These are phyloP conservation scores for Schwanniomyces vanrijiae DNA, from an alignment of 805 yeast genomes.

Conservation along the genomic window DNA sequence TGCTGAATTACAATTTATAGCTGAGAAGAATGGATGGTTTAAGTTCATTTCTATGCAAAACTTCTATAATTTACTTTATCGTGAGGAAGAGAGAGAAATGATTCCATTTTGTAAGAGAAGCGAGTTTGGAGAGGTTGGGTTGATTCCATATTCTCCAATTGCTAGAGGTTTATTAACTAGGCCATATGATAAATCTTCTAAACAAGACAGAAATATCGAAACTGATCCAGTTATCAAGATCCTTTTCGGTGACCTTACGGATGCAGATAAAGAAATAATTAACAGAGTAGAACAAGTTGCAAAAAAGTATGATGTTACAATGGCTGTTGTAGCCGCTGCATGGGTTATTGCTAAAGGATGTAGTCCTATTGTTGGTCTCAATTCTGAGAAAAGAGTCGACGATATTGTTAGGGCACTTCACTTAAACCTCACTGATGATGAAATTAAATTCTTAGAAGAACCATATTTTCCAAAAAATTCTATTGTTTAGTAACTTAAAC, in stretches of 20 bases:
- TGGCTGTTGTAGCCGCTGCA: slow-evolving; percentile 35
- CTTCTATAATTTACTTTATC: slow-evolving; percentile 51
- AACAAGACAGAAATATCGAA: slow-evolving; percentile 7
- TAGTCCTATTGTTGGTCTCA: slow-evolving; percentile 19
- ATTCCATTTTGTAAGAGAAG: slow-evolving; percentile 48
- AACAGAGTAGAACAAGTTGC: slow-evolving; percentile 57
- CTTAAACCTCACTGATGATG: slow-evolving; percentile 27
- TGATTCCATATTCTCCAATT: slow-evolving; percentile 63
- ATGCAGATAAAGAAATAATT: slow-evolving; percentile 15
- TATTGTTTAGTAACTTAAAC: not conserved
- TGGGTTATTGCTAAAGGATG: slow-evolving; percentile 22
- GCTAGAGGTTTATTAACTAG: slow-evolving; percentile 57
- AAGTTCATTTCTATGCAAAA: slow-evolving; percentile 63
- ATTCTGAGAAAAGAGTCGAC: slow-evolving; percentile 17
- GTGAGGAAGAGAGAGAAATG: slow-evolving; percentile 70
- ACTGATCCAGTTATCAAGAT: slow-evolving; percentile 10
- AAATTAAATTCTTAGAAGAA: slow-evolving; percentile 35
- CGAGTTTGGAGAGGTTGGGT: slow-evolving; percentile 47
- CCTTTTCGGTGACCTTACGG: slow-evolving; percentile 12
- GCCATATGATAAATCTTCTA: slow-evolving; percentile 29
- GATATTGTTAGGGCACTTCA: slow-evolving; percentile 10
- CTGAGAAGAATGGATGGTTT: slow-evolving; percentile 56
- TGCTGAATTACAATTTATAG: slow-evolving; percentile 52
- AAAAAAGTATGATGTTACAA: slow-evolving; percentile 42
- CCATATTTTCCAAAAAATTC: slow-evolving; percentile 24